Evolutionary conservation across 805 yeast species (phyloP).

Genomic region (Suhomyces pyralidae): DNA sequence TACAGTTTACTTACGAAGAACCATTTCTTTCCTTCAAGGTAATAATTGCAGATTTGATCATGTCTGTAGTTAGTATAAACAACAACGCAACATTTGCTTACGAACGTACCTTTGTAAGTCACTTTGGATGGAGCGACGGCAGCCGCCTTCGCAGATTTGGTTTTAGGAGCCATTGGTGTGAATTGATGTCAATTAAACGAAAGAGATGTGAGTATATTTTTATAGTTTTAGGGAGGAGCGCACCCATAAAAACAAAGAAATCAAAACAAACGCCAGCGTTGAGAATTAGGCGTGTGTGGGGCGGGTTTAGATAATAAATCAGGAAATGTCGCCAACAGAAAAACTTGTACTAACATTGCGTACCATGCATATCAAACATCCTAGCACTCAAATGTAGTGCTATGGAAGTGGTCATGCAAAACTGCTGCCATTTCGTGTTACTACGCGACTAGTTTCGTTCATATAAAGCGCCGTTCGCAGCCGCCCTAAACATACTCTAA

Average conservation of each 20-base stretch:
- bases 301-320: background rate
- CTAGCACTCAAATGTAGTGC: background rate
- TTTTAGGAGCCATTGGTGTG: constrained; percentile 33
- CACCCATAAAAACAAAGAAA: constrained; percentile 5
- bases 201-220: background rate
- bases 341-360: background rate
- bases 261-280: constrained; percentile 4
- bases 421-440: background rate
- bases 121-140: constrained; percentile 28
- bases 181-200: background rate
- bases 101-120: constrained; percentile 43
- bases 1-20: constrained; percentile 49
- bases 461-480: background rate
- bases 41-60: constrained; percentile 65
- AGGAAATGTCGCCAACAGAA: background rate
- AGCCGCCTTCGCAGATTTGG: constrained; percentile 13
- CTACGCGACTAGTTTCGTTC: background rate
- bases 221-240: constrained; percentile 1
- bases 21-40: constrained; percentile 80
- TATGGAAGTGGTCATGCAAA: background rate
- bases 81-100: no score
- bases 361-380: background rate
- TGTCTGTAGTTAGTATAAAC: constrained; percentile 35
- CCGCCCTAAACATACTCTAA: background rate
- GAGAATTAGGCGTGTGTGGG: background rate